Conservation (phyloP, 306 rosid genomes). For the Lathyrus oleraceus region DNA sequence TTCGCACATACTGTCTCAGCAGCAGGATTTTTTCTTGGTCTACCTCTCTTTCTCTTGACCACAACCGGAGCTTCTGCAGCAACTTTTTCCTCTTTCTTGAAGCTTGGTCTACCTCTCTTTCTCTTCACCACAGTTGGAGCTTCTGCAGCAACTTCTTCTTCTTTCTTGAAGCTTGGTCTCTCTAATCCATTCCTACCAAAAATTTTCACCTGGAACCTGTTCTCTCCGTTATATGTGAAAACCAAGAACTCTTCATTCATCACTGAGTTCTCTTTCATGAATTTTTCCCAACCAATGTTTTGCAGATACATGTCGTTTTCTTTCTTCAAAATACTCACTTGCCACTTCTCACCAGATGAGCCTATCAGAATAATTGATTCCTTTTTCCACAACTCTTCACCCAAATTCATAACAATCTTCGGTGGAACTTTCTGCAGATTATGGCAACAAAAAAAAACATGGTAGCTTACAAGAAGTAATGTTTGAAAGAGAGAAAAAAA, state of each 20-base stretch:
- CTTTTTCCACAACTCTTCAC: neutral
- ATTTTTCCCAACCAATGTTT: conserved; percentile 29
- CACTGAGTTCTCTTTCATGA: conserved; percentile 23
- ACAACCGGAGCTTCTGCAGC: neutral
- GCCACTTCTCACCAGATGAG: conserved; percentile 30
- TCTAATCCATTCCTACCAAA: conserved; percentile 32
- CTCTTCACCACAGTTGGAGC: neutral
- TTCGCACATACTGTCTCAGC: neutral
- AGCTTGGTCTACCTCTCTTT: neutral
- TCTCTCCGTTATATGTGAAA: conserved; percentile 28
- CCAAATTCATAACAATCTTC: conserved; percentile 11
- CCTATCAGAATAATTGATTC: conserved; percentile 8
- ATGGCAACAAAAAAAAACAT: conserved; percentile 10
- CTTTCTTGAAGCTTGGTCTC: neutral
- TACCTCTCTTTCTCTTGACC: neutral
- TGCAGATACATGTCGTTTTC: conserved; percentile 8
- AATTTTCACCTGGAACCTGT: conserved; percentile 22
- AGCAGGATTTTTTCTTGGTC: neutral
- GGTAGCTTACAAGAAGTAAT: neutral
- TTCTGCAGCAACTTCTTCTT: neutral
- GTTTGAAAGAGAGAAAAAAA: neutral
- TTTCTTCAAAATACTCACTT: conserved; percentile 23
- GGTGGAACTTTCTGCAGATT: conserved; percentile 28
- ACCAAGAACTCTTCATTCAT: conserved; percentile 9
- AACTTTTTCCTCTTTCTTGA: neutral